Evolutionary conservation across 1,284 basidiomycete genomes (phyloP).

Genomic region (Heterobasidion irregulare): DNA sequence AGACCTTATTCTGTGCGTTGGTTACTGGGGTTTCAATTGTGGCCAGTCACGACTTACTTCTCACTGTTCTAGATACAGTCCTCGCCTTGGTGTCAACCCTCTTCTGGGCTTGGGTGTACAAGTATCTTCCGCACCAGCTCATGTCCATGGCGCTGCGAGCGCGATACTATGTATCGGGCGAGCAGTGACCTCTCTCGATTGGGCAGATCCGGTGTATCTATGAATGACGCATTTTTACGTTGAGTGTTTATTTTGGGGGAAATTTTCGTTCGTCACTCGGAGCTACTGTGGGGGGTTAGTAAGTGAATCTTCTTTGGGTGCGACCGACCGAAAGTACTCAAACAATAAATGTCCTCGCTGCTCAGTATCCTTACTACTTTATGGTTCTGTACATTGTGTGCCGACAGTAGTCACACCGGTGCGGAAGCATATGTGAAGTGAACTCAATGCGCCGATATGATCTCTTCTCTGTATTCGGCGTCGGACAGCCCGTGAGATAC

Average conservation of each 20-base stretch:
- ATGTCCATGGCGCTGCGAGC: constrained; percentile 22
- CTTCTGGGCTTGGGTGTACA: constrained; percentile 20
- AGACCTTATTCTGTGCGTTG: constrained; percentile 40
- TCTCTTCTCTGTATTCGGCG: no score
- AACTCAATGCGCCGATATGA: no score
- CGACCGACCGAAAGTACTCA: no score
- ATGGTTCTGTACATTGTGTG: no score
- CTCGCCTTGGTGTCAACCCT: constrained; percentile 21
- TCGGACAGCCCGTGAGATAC: no score
- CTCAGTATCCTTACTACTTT: no score
- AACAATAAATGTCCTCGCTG: no score
- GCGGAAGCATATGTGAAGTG: no score
- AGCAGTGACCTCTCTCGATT: background rate
- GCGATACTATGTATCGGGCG: constrained; percentile 21
- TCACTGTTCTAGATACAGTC: constrained; percentile 19
- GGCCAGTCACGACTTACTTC: background rate
- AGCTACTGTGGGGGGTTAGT: no score
- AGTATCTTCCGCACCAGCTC: constrained; percentile 30
- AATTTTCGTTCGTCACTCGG: no score
- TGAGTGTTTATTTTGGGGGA: background rate
- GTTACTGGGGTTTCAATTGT: background rate
- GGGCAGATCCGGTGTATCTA: background rate
- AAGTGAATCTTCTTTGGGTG: no score
- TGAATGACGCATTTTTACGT: background rate
- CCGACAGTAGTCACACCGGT: no score